Base-by-base conservation (phyloP, 306 rosid genomes). In the Abrus pulchellus region DNA sequence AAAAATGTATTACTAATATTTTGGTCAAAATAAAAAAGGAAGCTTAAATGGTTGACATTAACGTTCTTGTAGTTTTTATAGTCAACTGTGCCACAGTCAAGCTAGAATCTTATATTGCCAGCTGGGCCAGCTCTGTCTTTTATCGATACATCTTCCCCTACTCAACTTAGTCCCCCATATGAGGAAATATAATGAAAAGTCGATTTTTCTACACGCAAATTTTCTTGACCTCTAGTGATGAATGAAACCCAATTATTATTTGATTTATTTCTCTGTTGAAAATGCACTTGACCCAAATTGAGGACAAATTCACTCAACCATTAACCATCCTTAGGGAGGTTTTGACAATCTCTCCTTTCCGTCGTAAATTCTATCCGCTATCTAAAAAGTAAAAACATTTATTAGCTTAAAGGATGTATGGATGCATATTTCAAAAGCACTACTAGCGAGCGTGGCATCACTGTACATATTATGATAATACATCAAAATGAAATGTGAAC, bases 71-170 rank as follows among this genome's bases (percentile, higher is more conserved):
- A 6, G 38, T 6, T 4, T 29, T 45, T 49, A 3, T 62, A 77
- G 75, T 76, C 82, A 69, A 82, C 82, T 14, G 11, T 38, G 62
- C 5, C 6, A 0, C 2, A 56, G 34, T 48, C 34, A 59, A 9
- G 48, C 54, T 9, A 47, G 27, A 63, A 82, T 52, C 66, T 11
- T 53, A 7, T n/a, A 41, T 57, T 41, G 41, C 41, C 57, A 59
- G 48, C 56, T 74, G 77, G 50, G 9, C 44, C 82, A 60, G 59
- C 79, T 54, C 34, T 76, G 13, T 27, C 72, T 30, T 20, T 49
- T 20, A 20, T 20, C 20, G 20, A 20, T 20, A 20, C 20, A 20
- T 20, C 20, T 20, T 20, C 20, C 20, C 61, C 12, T 56, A 50
- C 85, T 30, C 44, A 69, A 27, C 77, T 12, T 54, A 32, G 13